Evolutionary conservation across 176 grass and related monocot species (phyloP).

Genomic region (Triticum dicoccoides): DNA sequence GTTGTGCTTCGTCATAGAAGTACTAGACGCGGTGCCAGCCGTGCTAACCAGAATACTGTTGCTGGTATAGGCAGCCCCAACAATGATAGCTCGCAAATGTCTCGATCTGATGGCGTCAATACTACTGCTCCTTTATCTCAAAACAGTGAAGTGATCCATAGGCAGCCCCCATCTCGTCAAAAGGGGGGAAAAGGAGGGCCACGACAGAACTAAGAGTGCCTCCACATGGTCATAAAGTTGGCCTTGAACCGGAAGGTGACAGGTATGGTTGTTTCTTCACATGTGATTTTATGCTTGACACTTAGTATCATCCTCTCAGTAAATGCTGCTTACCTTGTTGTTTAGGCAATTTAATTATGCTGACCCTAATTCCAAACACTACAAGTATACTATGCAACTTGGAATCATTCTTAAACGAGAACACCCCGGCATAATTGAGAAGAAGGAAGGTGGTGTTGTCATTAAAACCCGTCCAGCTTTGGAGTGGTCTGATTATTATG

Average conservation of each 20-base stretch:
- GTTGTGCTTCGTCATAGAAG: too few relatives aligned
- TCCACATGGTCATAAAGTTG: not conserved
- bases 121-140: too few relatives aligned
- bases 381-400: not conserved
- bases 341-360: not conserved
- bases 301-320: too few relatives aligned
- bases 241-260: not conserved
- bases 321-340: not conserved
- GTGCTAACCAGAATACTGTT: not conserved
- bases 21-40: not conserved
- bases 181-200: too few relatives aligned
- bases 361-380: not conserved
- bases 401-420: not conserved
- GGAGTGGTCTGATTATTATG: too few relatives aligned
- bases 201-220: too few relatives aligned
- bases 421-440: too few relatives aligned
- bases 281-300: not conserved
- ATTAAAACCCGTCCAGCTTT: too few relatives aligned
- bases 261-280: not conserved
- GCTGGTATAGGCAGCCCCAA: not conserved
- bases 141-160: too few relatives aligned
- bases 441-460: too few relatives aligned
- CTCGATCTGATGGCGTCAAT: too few relatives aligned
- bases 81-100: not conserved
- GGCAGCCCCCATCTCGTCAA: too few relatives aligned